Evolutionary conservation across 1,284 basidiomycete genomes (phyloP).

Genomic region (Sporisorium iseilematis-ciliati): DNA sequence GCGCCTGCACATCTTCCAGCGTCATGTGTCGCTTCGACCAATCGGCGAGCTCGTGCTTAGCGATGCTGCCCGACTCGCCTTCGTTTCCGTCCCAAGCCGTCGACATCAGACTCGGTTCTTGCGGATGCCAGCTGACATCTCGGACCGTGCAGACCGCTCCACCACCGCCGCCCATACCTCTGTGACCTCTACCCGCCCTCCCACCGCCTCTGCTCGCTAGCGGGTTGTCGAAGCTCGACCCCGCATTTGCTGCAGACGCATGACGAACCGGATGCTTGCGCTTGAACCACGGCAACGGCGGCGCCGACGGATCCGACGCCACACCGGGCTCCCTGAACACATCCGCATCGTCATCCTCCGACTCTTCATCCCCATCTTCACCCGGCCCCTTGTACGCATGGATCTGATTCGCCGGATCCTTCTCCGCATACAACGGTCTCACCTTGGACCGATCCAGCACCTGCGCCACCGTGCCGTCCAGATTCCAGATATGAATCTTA

Average conservation of each 20-base stretch:
- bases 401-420: conserved; percentile 62
- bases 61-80: conserved; percentile 57
- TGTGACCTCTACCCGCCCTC: conserved; percentile 29
- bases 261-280: conserved; percentile 33
- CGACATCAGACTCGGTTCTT: conserved; percentile 89
- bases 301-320: conserved; percentile 55
- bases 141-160: conserved; percentile 74
- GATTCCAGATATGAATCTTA: conserved; percentile 82
- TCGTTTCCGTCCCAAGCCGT: conserved; percentile 82
- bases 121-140: conserved; percentile 92
- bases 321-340: conserved; percentile 26
- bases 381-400: conserved; percentile 59
- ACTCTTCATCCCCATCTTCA: conserved; percentile 7
- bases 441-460: conserved; percentile 84
- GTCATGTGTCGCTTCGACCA: conserved; percentile 48
- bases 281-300: conserved; percentile 43
- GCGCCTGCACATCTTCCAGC: conserved; percentile 36
- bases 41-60: conserved; percentile 51
- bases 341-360: conserved; percentile 27
- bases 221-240: conserved; percentile 16
- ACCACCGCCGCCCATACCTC: conserved; percentile 35
- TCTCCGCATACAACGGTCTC: conserved; percentile 75
- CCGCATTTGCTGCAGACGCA: not conserved
- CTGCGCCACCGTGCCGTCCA: conserved; percentile 87
- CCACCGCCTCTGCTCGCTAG: conserved; percentile 2